Conservation (phyloP, 139 green algal genomes). For the Closterium sp. region DNA sequence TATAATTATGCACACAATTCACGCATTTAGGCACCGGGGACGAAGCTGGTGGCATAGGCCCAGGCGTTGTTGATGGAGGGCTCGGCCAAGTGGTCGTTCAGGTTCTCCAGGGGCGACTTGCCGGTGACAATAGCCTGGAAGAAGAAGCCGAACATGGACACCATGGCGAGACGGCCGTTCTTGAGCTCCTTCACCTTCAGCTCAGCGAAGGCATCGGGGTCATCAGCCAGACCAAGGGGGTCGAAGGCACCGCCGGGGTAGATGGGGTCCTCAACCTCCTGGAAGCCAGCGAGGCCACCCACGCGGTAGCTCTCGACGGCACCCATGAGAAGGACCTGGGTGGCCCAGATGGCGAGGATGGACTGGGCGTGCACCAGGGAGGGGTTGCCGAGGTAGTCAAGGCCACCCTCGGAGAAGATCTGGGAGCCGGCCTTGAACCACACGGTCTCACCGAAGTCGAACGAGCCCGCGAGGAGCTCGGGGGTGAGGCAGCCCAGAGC, state of each 20-base stretch:
- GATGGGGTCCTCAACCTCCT: slow-evolving; percentile 60
- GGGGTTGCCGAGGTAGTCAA: slow-evolving; percentile 75
- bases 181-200: slow-evolving; percentile 93
- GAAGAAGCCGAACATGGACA: slow-evolving; percentile 70
- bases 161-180: slow-evolving; percentile 56
- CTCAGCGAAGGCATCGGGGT: slow-evolving; percentile 69
- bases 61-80: slow-evolving; percentile 80
- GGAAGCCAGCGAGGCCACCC: slow-evolving; percentile 79
- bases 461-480: slow-evolving; percentile 29
- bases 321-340: slow-evolving; percentile 75
- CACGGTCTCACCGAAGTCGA: slow-evolving; percentile 53
- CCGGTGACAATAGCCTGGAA: slow-evolving; percentile 80
- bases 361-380: slow-evolving; percentile 86
- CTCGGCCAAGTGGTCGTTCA: slow-evolving; percentile 84
- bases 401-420: slow-evolving; percentile 75
- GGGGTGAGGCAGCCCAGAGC: slow-evolving; percentile 71
- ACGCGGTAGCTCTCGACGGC: slow-evolving; percentile 89
- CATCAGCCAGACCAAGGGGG: slow-evolving; percentile 72
- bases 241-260: slow-evolving; percentile 55
- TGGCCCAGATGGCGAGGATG: slow-evolving; percentile 86
- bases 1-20: not conserved
- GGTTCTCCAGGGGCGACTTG: slow-evolving; percentile 85
- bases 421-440: slow-evolving; percentile 83
- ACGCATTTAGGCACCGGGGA: slow-evolving; percentile 28
- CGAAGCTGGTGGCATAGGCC: slow-evolving; percentile 49